Evolutionary conservation across 495 filamentous ascomycete genomes (phyloP), one percentile per base, ranked within the genome.

Genomic region (Penicillium psychrofluorescens): DNA sequence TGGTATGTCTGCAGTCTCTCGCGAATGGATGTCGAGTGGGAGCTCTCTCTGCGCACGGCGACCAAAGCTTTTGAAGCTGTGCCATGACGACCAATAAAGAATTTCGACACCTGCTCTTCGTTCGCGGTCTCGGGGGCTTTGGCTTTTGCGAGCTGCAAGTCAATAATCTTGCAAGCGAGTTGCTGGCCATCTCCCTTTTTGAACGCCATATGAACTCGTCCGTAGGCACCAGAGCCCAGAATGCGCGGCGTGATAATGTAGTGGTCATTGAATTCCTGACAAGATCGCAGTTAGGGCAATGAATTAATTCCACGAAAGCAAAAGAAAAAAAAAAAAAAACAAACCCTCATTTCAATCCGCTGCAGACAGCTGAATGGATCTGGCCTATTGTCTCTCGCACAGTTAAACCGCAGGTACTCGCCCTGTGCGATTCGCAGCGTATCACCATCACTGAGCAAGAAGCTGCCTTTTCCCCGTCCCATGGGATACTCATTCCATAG

Each of bases 401-500:
- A 49, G 7, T 29, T 44, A 48, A 64, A 63, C 27, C 42, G 45
- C 34, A 70, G 30, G n/a, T 44, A 51, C 36, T 50, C 35, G 8
- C 42, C 48, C 2, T 41, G 36, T 2, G 54, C 30, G 11, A 71
- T 27, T 1, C 31, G 32, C 2, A 86, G 63, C 6, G 67, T 47
- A 51, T 85, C 79, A 2, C 77, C 77, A 53, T 78, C 47, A 34
- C 71, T 65, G 7, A 85, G 71, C 1, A 84, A 66, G 45, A 74
- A 65, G 14, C 69, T 59, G 11, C 57, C 61, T 11, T 53, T 52
- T 1, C 53, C 55, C 31, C 55, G 59, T 0, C 71, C 75, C 48
- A 80, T 71, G 3, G 62, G 55, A 16, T 56, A 51, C 2, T 58
- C 62, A 43, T 81, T 77, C 62, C 81, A 70, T 28, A 56, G 62